Conservation (phyloP, 495 filamentous ascomycete species). For the Aspergillus homomorphus region DNA sequence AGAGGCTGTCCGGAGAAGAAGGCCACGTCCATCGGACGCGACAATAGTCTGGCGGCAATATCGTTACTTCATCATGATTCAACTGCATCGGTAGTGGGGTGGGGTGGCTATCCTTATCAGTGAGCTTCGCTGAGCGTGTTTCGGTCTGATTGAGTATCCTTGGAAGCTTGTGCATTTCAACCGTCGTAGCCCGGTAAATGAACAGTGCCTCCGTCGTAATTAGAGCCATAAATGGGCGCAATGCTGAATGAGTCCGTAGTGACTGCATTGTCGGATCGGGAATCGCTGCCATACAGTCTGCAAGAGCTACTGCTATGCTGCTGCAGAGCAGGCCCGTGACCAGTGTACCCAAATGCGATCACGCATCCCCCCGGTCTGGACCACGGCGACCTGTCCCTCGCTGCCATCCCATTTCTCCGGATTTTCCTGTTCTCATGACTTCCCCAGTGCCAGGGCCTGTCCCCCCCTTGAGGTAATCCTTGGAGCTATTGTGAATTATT, state of each 20-base stretch:
- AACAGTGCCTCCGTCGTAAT: too few relatives aligned
- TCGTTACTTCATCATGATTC: conserved; percentile 6
- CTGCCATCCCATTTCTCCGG: conserved; percentile 10
- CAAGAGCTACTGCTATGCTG: conserved; percentile 4
- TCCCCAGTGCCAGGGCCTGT: conserved; percentile 1
- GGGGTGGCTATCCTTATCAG: background rate
- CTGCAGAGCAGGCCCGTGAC: background rate
- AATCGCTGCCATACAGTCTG: conserved; percentile 6
- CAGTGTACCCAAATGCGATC: background rate
- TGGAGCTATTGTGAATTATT: conserved; percentile 16
- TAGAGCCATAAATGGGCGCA: too few relatives aligned
- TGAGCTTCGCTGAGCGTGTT: background rate
- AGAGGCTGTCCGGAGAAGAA: too few relatives aligned
- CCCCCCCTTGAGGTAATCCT: conserved; percentile 1
- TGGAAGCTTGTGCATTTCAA: too few relatives aligned
- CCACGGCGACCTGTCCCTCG: conserved; percentile 14
- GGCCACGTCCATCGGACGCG: background rate
- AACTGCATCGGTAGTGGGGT: background rate
- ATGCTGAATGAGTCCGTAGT: too few relatives aligned
- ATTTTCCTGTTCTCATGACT: conserved; percentile 19
- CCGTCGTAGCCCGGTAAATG: too few relatives aligned
- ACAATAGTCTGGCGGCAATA: background rate
- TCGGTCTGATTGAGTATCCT: background rate
- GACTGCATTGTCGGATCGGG: too few relatives aligned
- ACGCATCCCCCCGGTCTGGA: conserved; percentile 19